Evolutionary conservation across 1,139 yeast species (phyloP).

Genomic region (Hyphopichia fennica): DNA sequence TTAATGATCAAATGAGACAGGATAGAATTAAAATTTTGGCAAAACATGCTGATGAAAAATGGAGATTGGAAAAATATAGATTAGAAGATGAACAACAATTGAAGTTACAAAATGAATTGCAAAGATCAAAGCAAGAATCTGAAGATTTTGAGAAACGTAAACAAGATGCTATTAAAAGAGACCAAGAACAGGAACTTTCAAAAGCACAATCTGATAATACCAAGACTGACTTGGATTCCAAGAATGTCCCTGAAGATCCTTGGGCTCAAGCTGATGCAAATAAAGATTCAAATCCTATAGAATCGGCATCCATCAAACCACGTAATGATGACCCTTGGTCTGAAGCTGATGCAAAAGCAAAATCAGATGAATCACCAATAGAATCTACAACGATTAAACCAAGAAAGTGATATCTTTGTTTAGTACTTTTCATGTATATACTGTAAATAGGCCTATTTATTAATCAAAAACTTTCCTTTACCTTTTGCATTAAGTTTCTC

Average conservation of each 20-base stretch:
- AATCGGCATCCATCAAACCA: slow-evolving; percentile 19
- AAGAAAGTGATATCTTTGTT: slow-evolving; percentile 10
- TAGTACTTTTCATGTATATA: neutral
- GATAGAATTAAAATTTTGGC: slow-evolving; percentile 56
- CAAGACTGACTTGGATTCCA: slow-evolving; percentile 5
- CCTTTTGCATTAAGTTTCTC: slow-evolving; percentile 10
- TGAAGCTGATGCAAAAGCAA: slow-evolving; percentile 30
- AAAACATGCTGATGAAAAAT: slow-evolving; percentile 57
- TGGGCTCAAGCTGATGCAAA: slow-evolving; percentile 5
- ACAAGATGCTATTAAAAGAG: neutral
- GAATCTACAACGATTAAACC: slow-evolving; percentile 36
- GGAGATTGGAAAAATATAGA: slow-evolving; percentile 45
- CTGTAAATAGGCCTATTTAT: neutral
- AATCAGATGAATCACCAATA: slow-evolving; percentile 30
- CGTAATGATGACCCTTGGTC: slow-evolving; percentile 34
- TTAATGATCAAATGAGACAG: slow-evolving; percentile 58
- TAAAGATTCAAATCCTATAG: slow-evolving; percentile 29
- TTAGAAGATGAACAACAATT: slow-evolving; percentile 33
- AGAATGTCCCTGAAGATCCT: slow-evolving; percentile 2
- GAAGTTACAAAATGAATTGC: slow-evolving; percentile 36
- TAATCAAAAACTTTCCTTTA: neutral
- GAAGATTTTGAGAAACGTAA: slow-evolving; percentile 12
- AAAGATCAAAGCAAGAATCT: slow-evolving; percentile 24
- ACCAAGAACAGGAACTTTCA: slow-evolving; percentile 17
- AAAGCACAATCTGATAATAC: slow-evolving; percentile 18